Base-by-base conservation (phyloP, 2,329 filamentous ascomycete species). In the Epichloe baconii region DNA sequence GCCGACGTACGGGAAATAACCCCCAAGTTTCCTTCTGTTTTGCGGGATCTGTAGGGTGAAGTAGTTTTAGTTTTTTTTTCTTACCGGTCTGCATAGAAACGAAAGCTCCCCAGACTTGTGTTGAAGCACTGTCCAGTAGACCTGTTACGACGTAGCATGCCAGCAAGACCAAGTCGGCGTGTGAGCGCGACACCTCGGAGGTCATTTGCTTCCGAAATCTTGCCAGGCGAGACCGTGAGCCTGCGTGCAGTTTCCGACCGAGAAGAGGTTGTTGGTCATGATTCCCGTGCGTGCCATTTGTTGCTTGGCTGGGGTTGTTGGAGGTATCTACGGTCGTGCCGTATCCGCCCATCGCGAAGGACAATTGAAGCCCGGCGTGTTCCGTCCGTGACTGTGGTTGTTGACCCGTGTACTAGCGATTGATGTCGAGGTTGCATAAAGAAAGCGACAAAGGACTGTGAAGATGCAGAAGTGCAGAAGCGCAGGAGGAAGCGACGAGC, bases 21-120 rank as follows among this genome's bases (percentile, higher is more conserved):
- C 23, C 23, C 26, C 26, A 10, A 1, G 10, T 11, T 31, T 11
- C 26, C 26, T 31, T 11, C 8, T 31, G 8, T 31, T 3, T 3
- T 31, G 26, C 26, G 26, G 26, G 1, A 11, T 38, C 12, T 7
- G 12, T 0, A 17, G 36, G 15, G 51, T 4, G 0, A n/a, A 38
- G 26, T 19, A 31, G 0, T 23, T 11, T 3, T 21, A 21, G 19
- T 21, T 21, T 21, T 21, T 2, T 21, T 14, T 26, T 66, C 71
- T 56, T 60, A 79, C 85, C 85, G 35, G 86, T 90, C 62, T 90
- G 86, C 86, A 90, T 90, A 59, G 82, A 86, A 41, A 88, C 85
- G 59, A 91, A 91, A 3, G 83, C 83, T 12, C 85, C 84, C 82
- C 85, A 90, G 42, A 85, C 84, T 52, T 82, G 83, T 45, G 86